Evolutionary conservation across 2,329 filamentous ascomycete species (phyloP).

Genomic region (Aphanocladium album): DNA sequence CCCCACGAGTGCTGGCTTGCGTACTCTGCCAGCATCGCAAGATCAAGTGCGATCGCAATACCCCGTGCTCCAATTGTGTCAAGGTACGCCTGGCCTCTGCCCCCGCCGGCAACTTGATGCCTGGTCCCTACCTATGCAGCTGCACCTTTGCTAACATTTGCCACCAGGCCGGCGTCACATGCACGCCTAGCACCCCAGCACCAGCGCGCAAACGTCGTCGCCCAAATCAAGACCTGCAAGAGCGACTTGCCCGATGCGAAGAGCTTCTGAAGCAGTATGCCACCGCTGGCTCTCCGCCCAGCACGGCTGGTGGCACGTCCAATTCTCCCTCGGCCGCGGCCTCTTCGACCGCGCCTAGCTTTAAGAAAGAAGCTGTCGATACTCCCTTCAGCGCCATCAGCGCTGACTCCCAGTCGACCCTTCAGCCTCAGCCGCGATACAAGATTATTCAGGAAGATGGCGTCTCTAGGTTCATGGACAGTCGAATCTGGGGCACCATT

Average conservation of each 20-base stretch:
- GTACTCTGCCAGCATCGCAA: slow-evolving; percentile 57
- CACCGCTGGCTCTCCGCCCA: slow-evolving; percentile 28
- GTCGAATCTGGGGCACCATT: slow-evolving; percentile 47
- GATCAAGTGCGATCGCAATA: slow-evolving; percentile 57
- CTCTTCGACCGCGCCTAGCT: background rate
- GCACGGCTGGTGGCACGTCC: slow-evolving; percentile 15
- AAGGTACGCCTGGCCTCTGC: slow-evolving; percentile 38
- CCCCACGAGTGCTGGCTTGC: slow-evolving; percentile 46
- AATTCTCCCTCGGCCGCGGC: slow-evolving; percentile 17
- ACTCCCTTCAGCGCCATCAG: slow-evolving; percentile 17
- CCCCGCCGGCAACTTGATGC: background rate
- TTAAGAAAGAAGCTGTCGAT: slow-evolving; percentile 13
- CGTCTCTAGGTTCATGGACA: slow-evolving; percentile 53
- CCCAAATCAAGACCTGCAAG: slow-evolving; percentile 58
- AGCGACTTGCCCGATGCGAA: slow-evolving; percentile 54
- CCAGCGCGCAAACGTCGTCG: slow-evolving; percentile 54
- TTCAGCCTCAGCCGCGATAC: slow-evolving; percentile 42
- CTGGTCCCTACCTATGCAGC: too few relatives aligned
- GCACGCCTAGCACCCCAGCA: slow-evolving; percentile 55
- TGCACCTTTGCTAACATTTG: slow-evolving; percentile 9
- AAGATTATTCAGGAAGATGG: slow-evolving; percentile 53
- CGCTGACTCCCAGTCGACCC: slow-evolving; percentile 27
- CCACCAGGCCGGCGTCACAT: slow-evolving; percentile 51
- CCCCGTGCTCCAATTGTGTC: slow-evolving; percentile 55
- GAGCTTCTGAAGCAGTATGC: slow-evolving; percentile 55